A percentile compares a stretch with the other conserved stretches of the same genome.
Conservation (phyloP, 768 basidiomycete species). For the Gymnopilus junonius region DNA sequence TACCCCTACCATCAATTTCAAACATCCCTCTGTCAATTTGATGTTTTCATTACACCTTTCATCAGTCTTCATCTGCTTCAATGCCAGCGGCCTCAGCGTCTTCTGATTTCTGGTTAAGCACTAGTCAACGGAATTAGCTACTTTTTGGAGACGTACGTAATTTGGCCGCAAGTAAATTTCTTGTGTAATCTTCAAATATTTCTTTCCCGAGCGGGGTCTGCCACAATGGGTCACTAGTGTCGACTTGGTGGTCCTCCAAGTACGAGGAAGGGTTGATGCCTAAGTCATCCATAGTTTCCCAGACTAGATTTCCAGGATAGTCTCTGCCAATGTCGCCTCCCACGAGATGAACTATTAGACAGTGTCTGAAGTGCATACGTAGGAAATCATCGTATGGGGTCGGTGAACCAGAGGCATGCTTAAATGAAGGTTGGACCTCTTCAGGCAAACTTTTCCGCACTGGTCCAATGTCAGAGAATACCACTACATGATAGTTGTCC, state of each 20-base stretch:
- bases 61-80: too few relatives aligned
- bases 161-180: background rate
- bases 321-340: background rate
- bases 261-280: background rate
- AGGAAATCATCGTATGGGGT: background rate
- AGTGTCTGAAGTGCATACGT: background rate
- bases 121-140: too few relatives aligned
- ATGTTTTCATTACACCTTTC: too few relatives aligned
- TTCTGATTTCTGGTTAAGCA: too few relatives aligned
- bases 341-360: background rate
- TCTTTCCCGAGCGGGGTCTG: background rate
- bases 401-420: background rate
- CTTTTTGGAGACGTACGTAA: too few relatives aligned
- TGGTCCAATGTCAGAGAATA: background rate
- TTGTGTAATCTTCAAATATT: too few relatives aligned
- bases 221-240: background rate
- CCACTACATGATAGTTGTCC: background rate
- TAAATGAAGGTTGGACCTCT: background rate
- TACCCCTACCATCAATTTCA: too few relatives aligned
- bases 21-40: too few relatives aligned
- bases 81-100: too few relatives aligned
- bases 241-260: background rate
- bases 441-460: background rate
- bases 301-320: background rate
- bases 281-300: background rate